A percentile compares a stretch with the other conserved stretches of the same genome.
Conservation (phyloP, 202 grass and related monocot genomes). For the Miscanthus sacchariflorus region DNA sequence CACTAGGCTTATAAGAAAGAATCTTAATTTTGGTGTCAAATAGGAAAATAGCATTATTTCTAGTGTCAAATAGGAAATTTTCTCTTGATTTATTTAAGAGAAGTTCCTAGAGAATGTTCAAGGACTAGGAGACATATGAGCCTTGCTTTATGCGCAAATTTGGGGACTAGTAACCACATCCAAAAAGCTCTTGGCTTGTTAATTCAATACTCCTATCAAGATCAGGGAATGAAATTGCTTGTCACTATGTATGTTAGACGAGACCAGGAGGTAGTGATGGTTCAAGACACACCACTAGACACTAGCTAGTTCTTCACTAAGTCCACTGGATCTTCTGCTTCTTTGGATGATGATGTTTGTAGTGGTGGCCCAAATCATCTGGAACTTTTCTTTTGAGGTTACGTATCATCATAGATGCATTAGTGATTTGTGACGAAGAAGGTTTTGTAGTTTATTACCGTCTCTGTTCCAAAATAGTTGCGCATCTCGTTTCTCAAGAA, state of each 20-base stretch:
- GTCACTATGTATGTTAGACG: not conserved
- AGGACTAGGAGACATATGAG: constrained; percentile 48
- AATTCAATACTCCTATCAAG: not conserved
- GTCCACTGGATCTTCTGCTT: not conserved
- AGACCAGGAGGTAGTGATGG: not conserved
- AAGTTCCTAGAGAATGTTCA: constrained; percentile 48
- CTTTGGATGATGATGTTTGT: no score
- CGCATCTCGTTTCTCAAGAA: no score
- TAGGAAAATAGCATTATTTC: no score
- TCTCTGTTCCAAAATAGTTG: no score
- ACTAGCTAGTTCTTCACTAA: not conserved
- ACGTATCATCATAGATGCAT: not conserved
- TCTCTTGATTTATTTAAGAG: not conserved
- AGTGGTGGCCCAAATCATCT: not conserved
- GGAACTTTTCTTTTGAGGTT: not conserved
- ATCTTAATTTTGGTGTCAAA: no score
- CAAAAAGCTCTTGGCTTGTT: constrained; percentile 12
- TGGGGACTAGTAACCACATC: constrained; percentile 3
- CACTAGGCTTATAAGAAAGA: no score
- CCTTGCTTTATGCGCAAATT: constrained; percentile 56
- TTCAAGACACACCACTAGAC: constrained; percentile 5
- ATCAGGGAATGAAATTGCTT: not conserved
- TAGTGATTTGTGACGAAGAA: not conserved
- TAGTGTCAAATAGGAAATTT: no score
- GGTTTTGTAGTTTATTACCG: no score